A percentile compares a stretch with the other conserved stretches of the same genome.
phyloP scores from a whole-genome alignment of 2,329 filamentous ascomycete species.

The Penicillium sp. region DNA sequence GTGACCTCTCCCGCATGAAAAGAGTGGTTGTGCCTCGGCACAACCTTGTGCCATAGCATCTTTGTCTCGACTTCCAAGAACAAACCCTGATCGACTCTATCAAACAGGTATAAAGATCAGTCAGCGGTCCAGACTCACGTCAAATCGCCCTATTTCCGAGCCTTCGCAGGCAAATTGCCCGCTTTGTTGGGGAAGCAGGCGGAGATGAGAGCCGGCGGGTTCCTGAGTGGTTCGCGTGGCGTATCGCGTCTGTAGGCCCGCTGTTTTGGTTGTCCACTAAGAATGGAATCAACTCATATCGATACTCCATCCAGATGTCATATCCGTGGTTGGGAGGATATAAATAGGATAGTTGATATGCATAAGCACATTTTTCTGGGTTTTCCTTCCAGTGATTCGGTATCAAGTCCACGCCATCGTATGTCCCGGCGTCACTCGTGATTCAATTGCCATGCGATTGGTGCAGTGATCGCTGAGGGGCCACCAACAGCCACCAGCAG shows the following conservation, averaged over 20 bases:
- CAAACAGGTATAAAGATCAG: conserved; percentile 28
- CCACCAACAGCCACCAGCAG: neutral
- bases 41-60: neutral
- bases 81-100: conserved; percentile 1
- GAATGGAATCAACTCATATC: neutral
- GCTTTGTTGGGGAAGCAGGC: conserved; percentile 22
- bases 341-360: conserved; percentile 15
- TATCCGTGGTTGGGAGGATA: conserved; percentile 6
- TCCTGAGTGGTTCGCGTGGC: conserved; percentile 20
- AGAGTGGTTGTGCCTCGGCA: conserved; percentile 16
- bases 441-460: conserved; percentile 22
- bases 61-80: neutral
- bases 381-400: neutral
- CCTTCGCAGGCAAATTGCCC: conserved; percentile 22
- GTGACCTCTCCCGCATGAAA: neutral
- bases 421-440: conserved; percentile 13
- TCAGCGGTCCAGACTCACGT: conserved; percentile 27
- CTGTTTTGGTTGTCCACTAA: neutral
- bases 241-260: conserved; percentile 24
- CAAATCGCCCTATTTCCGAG: conserved; percentile 25
- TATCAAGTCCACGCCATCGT: neutral
- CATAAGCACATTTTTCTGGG: neutral
- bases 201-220: conserved; percentile 26
- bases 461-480: conserved; percentile 7
- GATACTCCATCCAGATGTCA: neutral